Base-by-base conservation (phyloP, 2,329 filamentous ascomycete species). In the Rhynchosporium graminicola region DNA sequence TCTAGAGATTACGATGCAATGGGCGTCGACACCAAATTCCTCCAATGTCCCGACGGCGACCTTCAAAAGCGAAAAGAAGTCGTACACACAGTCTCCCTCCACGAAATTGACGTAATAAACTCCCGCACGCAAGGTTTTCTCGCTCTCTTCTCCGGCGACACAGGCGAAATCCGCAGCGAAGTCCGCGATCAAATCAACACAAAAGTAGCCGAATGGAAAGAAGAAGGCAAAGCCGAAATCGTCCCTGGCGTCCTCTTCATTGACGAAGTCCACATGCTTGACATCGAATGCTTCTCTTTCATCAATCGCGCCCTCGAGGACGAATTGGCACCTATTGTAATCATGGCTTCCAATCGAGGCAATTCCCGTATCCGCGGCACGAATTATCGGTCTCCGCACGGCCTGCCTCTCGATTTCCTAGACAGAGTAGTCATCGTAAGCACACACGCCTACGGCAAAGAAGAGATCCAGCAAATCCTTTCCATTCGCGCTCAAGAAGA, bases 21-120 rank as follows among this genome's bases (percentile, higher is more conserved):
- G 93, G 95, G 95, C 52, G 91, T 92, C 55, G 95, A 99, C 76
- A 97, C 94, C 70, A 98, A 97, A 77, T 99, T 98, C 76, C 86
- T 99, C 46, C 93, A 97, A 77, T 98, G 94, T 75, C 95, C 95
- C 2, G 95, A 99, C 74, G 95, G 95, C 71, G 95, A 99, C 80
- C 84, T 99, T 43, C 95, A 99, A 77, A 96, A 96, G 77, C 91
- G 95, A 70, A 95, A 96, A 76, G 95, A 99, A 78, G 92, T 97
- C 1, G 90, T 97, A 6, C 95, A 99, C 78, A 99, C 95, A 0
- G 95, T 99, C 64, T 94, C 90, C 36, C 85, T 99, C 12, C 95
- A 99, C 78, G 95, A 99, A 79, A 99, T 99, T 68, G 95, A 99
- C 74, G 95, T 99, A 66, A 99, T 99, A 82, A 99, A 99, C 80